These are phyloP conservation scores for Yarrowia phangngaensis DNA, from an alignment of 805 yeast species.

Conservation along the genomic window DNA sequence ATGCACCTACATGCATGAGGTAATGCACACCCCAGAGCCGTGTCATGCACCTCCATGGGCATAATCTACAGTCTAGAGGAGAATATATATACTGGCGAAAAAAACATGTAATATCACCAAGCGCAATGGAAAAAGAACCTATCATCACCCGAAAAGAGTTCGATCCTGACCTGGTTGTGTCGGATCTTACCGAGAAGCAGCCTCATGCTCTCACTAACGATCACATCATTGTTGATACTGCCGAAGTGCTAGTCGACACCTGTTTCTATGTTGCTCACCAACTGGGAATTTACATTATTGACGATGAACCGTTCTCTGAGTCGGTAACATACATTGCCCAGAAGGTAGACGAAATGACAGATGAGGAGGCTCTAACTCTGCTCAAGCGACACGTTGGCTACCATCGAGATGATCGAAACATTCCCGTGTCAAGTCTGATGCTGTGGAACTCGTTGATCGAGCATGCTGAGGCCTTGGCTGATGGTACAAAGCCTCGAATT, in stretches of 20 bases:
- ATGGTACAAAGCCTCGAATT: too few relatives aligned
- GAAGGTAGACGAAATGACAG: conserved; percentile 40
- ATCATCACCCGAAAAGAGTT: too few relatives aligned
- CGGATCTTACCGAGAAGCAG: too few relatives aligned
- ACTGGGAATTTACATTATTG: conserved; percentile 3
- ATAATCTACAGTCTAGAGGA: too few relatives aligned
- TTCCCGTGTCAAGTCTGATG: conserved; percentile 9
- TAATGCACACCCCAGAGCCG: too few relatives aligned
- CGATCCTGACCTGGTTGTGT: too few relatives aligned
- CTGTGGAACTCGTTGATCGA: conserved; percentile 4
- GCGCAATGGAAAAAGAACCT: too few relatives aligned
- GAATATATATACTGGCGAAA: too few relatives aligned
- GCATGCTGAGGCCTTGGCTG: neutral
- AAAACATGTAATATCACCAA: too few relatives aligned
- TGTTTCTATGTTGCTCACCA: conserved; percentile 20
- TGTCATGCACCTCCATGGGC: too few relatives aligned
- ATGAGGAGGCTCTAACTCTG: conserved; percentile 44
- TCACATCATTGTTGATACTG: neutral
- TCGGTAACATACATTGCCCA: conserved; percentile 8
- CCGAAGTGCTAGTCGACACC: conserved; percentile 22
- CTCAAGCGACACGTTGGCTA: conserved; percentile 43
- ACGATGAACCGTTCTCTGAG: conserved; percentile 20
- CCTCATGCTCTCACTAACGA: too few relatives aligned
- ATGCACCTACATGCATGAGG: too few relatives aligned
- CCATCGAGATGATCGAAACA: conserved; percentile 49